Conservation (phyloP, 2,329 filamentous ascomycete genomes). For the Penicillium carneum region DNA sequence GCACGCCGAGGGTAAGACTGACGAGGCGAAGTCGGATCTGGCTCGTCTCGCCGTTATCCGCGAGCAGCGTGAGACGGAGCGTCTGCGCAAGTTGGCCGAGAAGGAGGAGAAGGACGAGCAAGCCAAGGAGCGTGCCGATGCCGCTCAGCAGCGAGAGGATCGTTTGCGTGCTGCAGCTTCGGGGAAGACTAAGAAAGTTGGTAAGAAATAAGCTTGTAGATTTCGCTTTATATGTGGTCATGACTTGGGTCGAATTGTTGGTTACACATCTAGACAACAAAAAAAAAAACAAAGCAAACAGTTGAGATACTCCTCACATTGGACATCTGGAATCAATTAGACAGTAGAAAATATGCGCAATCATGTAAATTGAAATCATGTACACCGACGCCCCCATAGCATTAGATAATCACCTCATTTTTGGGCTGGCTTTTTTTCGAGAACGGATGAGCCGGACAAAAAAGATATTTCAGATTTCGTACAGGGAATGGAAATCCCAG, state of each 20-base stretch:
- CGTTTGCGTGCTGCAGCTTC: constrained; percentile 51
- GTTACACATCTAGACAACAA: constrained; percentile 9
- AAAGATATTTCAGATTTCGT: constrained; percentile 25
- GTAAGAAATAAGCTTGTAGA: constrained; percentile 37
- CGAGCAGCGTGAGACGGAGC: constrained; percentile 84
- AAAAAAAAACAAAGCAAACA: constrained; percentile 3
- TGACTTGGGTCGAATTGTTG: constrained; percentile 6
- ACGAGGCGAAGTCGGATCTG: constrained; percentile 88
- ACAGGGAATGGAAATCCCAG: constrained; percentile 18
- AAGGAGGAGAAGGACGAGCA: constrained; percentile 60
- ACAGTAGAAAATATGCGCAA: constrained; percentile 14
- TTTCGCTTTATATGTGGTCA: constrained; percentile 7
- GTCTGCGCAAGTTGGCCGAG: constrained; percentile 80
- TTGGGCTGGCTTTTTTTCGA: background rate
- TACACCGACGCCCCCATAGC: constrained; percentile 37
- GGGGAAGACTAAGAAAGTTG: constrained; percentile 44
- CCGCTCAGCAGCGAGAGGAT: constrained; percentile 47
- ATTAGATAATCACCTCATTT: constrained; percentile 21
- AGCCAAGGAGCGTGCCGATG: constrained; percentile 48
- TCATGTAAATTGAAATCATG: constrained; percentile 28
- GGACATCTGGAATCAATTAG: background rate
- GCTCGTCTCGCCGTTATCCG: constrained; percentile 81
- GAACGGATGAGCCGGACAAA: constrained; percentile 27
- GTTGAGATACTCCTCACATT: constrained; percentile 15
- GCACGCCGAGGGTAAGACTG: constrained; percentile 93